Percentiles rank a stretch among this genome's conserved stretches.
Evolutionary conservation across 1,139 yeast genomes (phyloP).

Genomic region (Candida sanyaensis): DNA sequence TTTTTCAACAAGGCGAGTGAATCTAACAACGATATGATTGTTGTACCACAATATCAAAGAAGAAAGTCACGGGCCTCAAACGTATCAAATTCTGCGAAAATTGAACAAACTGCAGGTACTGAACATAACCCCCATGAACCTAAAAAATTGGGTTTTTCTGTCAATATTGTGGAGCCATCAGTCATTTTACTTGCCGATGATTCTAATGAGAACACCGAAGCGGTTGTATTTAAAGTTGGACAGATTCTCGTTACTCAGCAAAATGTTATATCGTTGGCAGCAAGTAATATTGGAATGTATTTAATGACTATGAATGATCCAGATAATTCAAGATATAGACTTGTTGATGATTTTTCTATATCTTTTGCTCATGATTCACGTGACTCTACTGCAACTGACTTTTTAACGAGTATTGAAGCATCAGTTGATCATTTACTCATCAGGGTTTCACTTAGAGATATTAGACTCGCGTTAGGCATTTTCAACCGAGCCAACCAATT

Average conservation of each 20-base stretch:
- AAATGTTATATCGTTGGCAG: slow-evolving; percentile 63
- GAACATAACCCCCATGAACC: slow-evolving; percentile 1
- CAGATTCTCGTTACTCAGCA: slow-evolving; percentile 76
- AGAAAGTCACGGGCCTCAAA: slow-evolving; percentile 12
- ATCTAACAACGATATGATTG: not conserved
- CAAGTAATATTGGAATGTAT: slow-evolving; percentile 85
- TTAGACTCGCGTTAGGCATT: slow-evolving; percentile 73
- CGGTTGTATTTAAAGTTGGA: slow-evolving; percentile 85
- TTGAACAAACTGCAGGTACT: not conserved
- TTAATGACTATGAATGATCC: slow-evolving; percentile 72
- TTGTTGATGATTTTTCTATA: slow-evolving; percentile 87
- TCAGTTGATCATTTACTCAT: slow-evolving; percentile 80
- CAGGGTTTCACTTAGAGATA: slow-evolving; percentile 85
- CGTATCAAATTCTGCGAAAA: slow-evolving; percentile 1
- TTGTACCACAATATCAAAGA: not conserved
- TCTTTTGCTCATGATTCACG: slow-evolving; percentile 74
- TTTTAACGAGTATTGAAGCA: slow-evolving; percentile 64
- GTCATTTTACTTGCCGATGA: slow-evolving; percentile 83
- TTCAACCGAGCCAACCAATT: slow-evolving; percentile 71
- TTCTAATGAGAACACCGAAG: slow-evolving; percentile 68
- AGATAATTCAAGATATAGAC: slow-evolving; percentile 61
- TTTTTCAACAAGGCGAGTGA: slow-evolving; percentile 44
- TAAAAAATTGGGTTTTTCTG: slow-evolving; percentile 49
- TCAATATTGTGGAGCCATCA: slow-evolving; percentile 79
- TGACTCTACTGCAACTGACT: slow-evolving; percentile 58